These are phyloP conservation scores for Arabis hirsuta DNA, from an alignment of 345 rosid species.

Conservation along the genomic window DNA sequence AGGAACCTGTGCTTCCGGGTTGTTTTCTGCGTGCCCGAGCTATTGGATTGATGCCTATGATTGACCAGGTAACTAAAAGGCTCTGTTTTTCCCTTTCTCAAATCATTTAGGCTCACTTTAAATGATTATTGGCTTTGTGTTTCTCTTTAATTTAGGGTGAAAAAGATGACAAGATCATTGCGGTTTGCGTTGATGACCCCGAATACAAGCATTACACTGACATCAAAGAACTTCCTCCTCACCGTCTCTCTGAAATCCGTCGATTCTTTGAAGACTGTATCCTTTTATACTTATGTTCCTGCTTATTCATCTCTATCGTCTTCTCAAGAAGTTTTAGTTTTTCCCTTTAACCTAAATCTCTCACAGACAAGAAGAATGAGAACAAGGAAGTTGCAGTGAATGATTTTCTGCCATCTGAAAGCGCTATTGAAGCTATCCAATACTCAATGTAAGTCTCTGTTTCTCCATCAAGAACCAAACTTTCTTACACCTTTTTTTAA, in stretches of 20 bases:
- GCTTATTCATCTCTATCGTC: neutral
- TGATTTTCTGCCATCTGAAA: conserved; percentile 69
- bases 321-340: neutral
- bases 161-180: conserved; percentile 97
- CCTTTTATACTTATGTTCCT: conserved; percentile 33
- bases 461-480: conserved; percentile 11
- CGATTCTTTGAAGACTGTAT: conserved; percentile 99
- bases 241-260: conserved; percentile 93
- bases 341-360: conserved; percentile 34
- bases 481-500: neutral
- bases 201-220: conserved; percentile 88
- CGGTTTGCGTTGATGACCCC: conserved; percentile 98
- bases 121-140: neutral
- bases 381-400: conserved; percentile 98
- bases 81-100: neutral
- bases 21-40: conserved; percentile 95
- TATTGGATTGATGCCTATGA: conserved; percentile 99
- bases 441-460: conserved; percentile 75
- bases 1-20: conserved; percentile 98
- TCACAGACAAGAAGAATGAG: conserved; percentile 92
- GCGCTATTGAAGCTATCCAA: conserved; percentile 77
- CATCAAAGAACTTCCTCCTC: conserved; percentile 92
- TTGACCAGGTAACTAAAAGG: conserved; percentile 65
- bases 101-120: neutral
- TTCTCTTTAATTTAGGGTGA: conserved; percentile 60